These are phyloP conservation scores for Lentinula detonsa DNA, from an alignment of 768 basidiomycete genomes.

Conservation along the genomic window DNA sequence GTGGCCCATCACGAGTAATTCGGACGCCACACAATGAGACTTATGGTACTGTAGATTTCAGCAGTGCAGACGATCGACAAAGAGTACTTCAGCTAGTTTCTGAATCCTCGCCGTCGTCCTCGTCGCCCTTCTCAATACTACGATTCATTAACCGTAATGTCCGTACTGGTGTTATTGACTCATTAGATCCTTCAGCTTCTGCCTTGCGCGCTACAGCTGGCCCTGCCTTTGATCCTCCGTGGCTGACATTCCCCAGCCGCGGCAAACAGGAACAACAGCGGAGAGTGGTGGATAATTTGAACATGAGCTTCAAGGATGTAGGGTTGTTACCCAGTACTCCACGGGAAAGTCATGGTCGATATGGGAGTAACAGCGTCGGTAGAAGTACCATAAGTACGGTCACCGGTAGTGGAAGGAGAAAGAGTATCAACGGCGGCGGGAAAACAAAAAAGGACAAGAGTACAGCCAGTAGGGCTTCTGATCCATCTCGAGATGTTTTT, in stretches of 20 bases:
- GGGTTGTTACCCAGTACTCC: conserved; percentile 59
- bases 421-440: conserved; percentile 15
- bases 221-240: conserved; percentile 32
- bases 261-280: conserved; percentile 63
- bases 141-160: not conserved
- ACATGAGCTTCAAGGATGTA: conserved; percentile 75
- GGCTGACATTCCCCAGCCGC: conserved; percentile 62
- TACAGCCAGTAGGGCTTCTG: not conserved
- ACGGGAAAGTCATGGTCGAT: not conserved
- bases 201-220: conserved; percentile 4
- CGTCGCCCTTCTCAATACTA: not conserved
- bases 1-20: conserved; percentile 22
- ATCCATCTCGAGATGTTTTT: conserved; percentile 18
- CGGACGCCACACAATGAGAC: conserved; percentile 61
- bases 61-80: conserved; percentile 37
- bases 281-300: conserved; percentile 62
- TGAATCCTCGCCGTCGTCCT: not conserved
- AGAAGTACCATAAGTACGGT: conserved; percentile 12
- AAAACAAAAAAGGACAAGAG: conserved; percentile 13
- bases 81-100: conserved; percentile 10
- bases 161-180: not conserved
- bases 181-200: not conserved
- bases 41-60: conserved; percentile 50
- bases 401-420: conserved; percentile 21
- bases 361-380: not conserved